Conservation (phyloP, 495 filamentous ascomycete genomes). For the Lepraria neglecta region DNA sequence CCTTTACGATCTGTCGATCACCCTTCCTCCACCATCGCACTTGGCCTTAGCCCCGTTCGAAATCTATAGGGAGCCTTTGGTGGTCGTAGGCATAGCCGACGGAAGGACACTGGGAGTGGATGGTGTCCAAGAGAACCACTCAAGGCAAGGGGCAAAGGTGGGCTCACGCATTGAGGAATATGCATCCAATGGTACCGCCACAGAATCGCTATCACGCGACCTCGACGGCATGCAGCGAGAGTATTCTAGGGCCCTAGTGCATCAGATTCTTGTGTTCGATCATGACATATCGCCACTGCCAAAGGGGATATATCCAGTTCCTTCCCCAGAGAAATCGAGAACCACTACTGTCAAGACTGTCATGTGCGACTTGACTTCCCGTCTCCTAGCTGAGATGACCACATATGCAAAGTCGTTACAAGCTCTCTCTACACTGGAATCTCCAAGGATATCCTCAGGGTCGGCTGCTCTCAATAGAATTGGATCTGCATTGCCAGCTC, state of each 20-base stretch:
- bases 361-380: conserved; percentile 83
- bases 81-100: conserved; percentile 74
- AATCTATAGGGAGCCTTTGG: conserved; percentile 69
- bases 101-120: conserved; percentile 48
- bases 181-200: conserved; percentile 19
- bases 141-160: conserved; percentile 42
- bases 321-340: conserved; percentile 61
- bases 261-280: conserved; percentile 75
- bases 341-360: conserved; percentile 91
- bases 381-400: conserved; percentile 80
- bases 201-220: conserved; percentile 52
- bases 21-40: conserved; percentile 69
- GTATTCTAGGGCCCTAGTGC: conserved; percentile 68
- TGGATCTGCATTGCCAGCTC: conserved; percentile 16
- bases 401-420: conserved; percentile 80
- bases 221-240: conserved; percentile 62
- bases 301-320: conserved; percentile 59
- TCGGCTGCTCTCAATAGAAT: conserved; percentile 18
- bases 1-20: conserved; percentile 81
- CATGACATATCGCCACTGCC: conserved; percentile 44
- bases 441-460: conserved; percentile 48
- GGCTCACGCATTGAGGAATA: conserved; percentile 28
- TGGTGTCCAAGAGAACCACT: conserved; percentile 33
- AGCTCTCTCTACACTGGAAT: conserved; percentile 70
- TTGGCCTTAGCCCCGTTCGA: conserved; percentile 78